phyloP scores from a whole-genome alignment of 2,329 filamentous ascomycete species.

The Aureobasidium sp. region DNA sequence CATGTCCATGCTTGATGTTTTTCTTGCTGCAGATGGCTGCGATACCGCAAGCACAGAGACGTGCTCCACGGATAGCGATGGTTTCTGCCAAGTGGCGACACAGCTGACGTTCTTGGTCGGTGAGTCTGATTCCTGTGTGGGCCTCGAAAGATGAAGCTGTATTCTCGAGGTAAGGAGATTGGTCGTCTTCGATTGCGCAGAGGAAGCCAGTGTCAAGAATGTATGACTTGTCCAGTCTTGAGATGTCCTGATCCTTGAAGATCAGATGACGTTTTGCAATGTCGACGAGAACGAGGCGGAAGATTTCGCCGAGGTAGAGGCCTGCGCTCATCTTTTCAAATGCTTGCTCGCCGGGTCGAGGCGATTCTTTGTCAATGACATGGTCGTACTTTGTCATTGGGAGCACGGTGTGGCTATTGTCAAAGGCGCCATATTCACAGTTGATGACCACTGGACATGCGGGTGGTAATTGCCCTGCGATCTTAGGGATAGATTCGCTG shows the following conservation, averaged over 20 bases:
- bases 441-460: slow-evolving; percentile 92
- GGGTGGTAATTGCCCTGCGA: slow-evolving; percentile 67
- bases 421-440: slow-evolving; percentile 96
- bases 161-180: slow-evolving; percentile 19
- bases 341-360: slow-evolving; percentile 85
- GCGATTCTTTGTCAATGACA: slow-evolving; percentile 83
- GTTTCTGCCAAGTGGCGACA: slow-evolving; percentile 27
- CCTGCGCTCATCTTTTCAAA: slow-evolving; percentile 99
- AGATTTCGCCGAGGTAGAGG: slow-evolving; percentile 89
- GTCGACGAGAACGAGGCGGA: slow-evolving; percentile 79
- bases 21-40: slow-evolving; percentile 33
- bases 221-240: slow-evolving; percentile 72
- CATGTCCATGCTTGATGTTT: slow-evolving; percentile 27
- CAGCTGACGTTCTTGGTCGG: slow-evolving; percentile 26
- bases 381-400: slow-evolving; percentile 82
- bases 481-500: slow-evolving; percentile 73
- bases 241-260: slow-evolving; percentile 72
- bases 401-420: slow-evolving; percentile 86
- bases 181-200: slow-evolving; percentile 70
- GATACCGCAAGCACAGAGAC: slow-evolving; percentile 33
- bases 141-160: slow-evolving; percentile 24
- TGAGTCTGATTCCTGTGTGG: slow-evolving; percentile 22
- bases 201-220: slow-evolving; percentile 86
- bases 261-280: slow-evolving; percentile 70
- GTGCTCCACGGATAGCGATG: slow-evolving; percentile 30